phyloP scores from a whole-genome alignment of 306 rosid species.

The Quercus bicolor region DNA sequence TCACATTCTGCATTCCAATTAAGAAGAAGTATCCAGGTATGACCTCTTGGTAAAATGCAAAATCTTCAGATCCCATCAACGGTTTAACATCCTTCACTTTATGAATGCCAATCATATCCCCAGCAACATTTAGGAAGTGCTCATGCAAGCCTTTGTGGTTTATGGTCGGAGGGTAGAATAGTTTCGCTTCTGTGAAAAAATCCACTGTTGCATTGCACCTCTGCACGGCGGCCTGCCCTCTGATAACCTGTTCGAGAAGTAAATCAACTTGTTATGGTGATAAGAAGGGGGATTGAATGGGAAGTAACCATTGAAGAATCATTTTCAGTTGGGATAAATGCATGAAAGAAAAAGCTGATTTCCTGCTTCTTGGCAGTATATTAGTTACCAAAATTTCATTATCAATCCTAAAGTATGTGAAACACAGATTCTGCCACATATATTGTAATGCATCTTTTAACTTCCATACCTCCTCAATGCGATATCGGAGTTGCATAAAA shows the following conservation, averaged over 20 bases:
- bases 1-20: constrained; percentile 62
- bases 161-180: constrained; percentile 56
- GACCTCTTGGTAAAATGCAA: constrained; percentile 76
- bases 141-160: constrained; percentile 53
- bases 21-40: constrained; percentile 66
- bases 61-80: constrained; percentile 68
- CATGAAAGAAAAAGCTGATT: neutral
- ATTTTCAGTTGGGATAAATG: neutral
- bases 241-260: constrained; percentile 54
- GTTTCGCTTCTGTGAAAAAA: constrained; percentile 38
- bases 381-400: neutral
- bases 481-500: constrained; percentile 45
- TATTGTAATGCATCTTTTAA: neutral
- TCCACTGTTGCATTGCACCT: constrained; percentile 76
- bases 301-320: neutral
- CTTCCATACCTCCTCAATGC: constrained; percentile 62
- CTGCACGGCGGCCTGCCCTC: constrained; percentile 77
- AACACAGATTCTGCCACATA: neutral
- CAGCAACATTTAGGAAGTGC: constrained; percentile 52
- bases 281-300: neutral
- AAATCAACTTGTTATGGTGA: constrained; percentile 5
- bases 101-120: constrained; percentile 50
- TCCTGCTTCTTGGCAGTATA: neutral
- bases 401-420: neutral
- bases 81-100: constrained; percentile 52